Conservation (phyloP, 2,329 filamentous ascomycete genomes). For the Thermomyces lanuginosus region DNA sequence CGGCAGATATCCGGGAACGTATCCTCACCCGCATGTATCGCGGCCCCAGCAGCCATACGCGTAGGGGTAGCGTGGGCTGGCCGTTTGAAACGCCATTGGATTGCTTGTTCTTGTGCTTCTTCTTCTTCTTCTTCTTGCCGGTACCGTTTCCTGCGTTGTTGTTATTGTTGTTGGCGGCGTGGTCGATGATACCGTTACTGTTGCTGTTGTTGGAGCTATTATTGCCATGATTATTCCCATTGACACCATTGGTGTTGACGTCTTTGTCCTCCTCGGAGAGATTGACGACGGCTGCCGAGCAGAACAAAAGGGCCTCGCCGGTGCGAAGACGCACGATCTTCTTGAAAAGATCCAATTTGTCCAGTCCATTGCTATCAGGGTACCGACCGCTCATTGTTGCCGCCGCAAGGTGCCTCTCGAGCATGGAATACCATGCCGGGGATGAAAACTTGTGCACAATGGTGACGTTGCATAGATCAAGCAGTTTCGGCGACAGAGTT, state of each 20-base stretch:
- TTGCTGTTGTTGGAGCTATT: too few species aligned
- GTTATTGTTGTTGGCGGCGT: too few species aligned
- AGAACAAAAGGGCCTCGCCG: conserved; percentile 14
- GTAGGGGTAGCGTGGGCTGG: not conserved
- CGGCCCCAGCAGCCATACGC: not conserved
- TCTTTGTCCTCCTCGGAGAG: too few species aligned
- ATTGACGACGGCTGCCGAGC: too few species aligned
- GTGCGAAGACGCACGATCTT: conserved; percentile 11
- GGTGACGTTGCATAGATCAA: conserved; percentile 56
- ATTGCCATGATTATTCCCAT: too few species aligned
- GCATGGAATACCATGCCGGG: conserved; percentile 42
- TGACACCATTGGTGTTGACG: not conserved
- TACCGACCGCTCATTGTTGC: not conserved
- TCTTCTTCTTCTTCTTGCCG: too few species aligned
- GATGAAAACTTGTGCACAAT: conserved; percentile 57
- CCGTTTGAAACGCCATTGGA: too few species aligned
- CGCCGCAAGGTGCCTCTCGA: conserved; percentile 32
- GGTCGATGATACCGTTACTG: too few species aligned
- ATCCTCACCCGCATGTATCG: not conserved
- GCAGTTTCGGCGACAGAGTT: conserved; percentile 48
- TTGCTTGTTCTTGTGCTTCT: too few species aligned
- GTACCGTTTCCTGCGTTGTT: too few species aligned
- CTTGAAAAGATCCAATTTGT: too few species aligned
- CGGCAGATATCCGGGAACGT: not conserved
- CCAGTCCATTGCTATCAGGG: not conserved